Conservation (phyloP, 2,329 filamentous ascomycete genomes). For the Fusarium continuum region DNA sequence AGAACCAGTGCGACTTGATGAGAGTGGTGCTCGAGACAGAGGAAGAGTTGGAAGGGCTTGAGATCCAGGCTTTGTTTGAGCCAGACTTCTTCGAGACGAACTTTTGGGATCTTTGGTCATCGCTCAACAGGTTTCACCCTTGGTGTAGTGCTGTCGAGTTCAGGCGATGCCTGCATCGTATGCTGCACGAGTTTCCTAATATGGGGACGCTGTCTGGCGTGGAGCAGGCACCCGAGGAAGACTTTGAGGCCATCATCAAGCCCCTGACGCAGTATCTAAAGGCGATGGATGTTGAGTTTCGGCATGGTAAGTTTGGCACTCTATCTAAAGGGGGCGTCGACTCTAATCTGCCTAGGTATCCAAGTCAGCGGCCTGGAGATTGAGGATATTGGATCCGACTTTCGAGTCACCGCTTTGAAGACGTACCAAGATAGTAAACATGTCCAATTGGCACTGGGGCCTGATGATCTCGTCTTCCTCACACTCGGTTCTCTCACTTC, state of each 20-base stretch:
- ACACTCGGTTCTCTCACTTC: conserved; percentile 41
- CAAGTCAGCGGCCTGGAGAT: conserved; percentile 41
- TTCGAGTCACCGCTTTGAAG: conserved; percentile 33
- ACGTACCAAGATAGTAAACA: conserved; percentile 33
- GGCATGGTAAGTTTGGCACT: conserved; percentile 30
- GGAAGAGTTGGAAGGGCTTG: conserved; percentile 39
- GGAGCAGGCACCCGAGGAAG: conserved; percentile 41
- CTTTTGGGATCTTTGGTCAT: conserved; percentile 43
- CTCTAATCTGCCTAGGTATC: conserved; percentile 34
- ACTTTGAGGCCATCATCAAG: conserved; percentile 42
- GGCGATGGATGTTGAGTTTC: conserved; percentile 42
- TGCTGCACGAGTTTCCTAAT: conserved; percentile 43
- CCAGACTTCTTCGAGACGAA: conserved; percentile 43
- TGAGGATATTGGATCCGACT: conserved; percentile 31
- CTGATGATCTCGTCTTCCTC: conserved; percentile 32
- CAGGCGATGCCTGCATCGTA: conserved; percentile 39
- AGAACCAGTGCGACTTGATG: conserved; percentile 44
- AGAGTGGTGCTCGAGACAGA: conserved; percentile 42
- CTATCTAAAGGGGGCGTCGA: neutral
- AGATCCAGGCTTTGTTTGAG: conserved; percentile 41
- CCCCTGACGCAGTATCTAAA: conserved; percentile 41
- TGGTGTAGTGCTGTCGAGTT: conserved; percentile 45
- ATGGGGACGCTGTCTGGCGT: conserved; percentile 41
- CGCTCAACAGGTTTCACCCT: conserved; percentile 42
- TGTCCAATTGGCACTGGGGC: conserved; percentile 14